Conservation (phyloP, 2,329 filamentous ascomycete species). For the Zasmidium cellare region DNA sequence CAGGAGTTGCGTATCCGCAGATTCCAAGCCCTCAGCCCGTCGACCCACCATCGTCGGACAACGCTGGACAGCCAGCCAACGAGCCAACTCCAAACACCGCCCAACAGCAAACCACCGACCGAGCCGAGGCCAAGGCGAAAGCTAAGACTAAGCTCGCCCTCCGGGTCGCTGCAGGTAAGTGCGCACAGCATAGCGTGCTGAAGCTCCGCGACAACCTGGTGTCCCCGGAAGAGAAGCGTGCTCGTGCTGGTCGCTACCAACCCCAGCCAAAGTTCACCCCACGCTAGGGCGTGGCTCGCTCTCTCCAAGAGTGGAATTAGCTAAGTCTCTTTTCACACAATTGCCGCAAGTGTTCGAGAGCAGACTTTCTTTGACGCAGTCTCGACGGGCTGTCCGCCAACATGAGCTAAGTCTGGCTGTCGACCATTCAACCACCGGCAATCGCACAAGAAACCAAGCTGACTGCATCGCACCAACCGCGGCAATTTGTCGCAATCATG, state of each 20-base stretch:
- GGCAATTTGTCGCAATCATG: not conserved
- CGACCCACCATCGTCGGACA: too few relatives aligned
- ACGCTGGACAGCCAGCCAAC: too few relatives aligned
- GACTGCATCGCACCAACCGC: not conserved
- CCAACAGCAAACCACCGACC: too few relatives aligned
- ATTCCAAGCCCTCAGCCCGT: too few relatives aligned
- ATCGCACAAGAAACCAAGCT: not conserved
- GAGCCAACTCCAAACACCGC: too few relatives aligned
- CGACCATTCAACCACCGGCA: not conserved
- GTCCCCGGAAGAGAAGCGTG: constrained; percentile 8
- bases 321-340: not conserved
- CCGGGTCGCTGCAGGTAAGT: too few relatives aligned
- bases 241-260: not conserved
- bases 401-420: not conserved
- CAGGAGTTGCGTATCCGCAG: too few relatives aligned
- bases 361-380: not conserved
- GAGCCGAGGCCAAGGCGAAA: too few relatives aligned
- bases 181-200: not conserved
- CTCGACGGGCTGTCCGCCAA: not conserved
- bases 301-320: not conserved
- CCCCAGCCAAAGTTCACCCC: not conserved
- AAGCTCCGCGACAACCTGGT: constrained; percentile 3
- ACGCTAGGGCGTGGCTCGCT: not conserved
- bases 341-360: not conserved
- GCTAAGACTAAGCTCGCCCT: too few relatives aligned